Conservation (phyloP, 495 filamentous ascomycete species). For the Umbilicaria muhlenbergii region DNA sequence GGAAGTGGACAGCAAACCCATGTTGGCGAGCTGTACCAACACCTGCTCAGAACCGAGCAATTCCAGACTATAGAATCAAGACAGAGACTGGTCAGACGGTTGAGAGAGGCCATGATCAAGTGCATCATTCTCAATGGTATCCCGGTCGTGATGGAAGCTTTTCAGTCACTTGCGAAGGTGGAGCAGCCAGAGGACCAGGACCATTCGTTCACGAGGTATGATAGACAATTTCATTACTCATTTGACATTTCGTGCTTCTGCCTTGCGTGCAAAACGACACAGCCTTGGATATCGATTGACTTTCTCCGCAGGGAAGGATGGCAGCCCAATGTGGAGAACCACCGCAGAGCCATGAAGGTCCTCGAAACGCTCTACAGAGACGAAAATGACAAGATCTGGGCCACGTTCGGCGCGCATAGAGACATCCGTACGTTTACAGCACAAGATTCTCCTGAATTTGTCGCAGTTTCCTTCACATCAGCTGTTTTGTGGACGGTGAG, state of each 20-base stretch:
- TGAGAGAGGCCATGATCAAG: slow-evolving; percentile 38
- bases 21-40: slow-evolving; percentile 31
- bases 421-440: slow-evolving; percentile 22
- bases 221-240: background rate
- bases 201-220: slow-evolving; percentile 28
- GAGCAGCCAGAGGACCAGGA: slow-evolving; percentile 36
- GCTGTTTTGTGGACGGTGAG: background rate
- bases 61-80: slow-evolving; percentile 22
- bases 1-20: slow-evolving; percentile 30
- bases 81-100: slow-evolving; percentile 30
- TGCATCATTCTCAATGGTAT: slow-evolving; percentile 35
- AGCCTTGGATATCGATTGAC: slow-evolving; percentile 8
- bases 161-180: slow-evolving; percentile 29
- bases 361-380: slow-evolving; percentile 26
- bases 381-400: slow-evolving; percentile 23
- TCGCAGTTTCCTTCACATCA: background rate
- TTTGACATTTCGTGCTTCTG: background rate
- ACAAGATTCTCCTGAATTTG: background rate
- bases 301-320: slow-evolving; percentile 15
- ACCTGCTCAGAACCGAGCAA: slow-evolving; percentile 27
- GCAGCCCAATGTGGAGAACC: slow-evolving; percentile 30
- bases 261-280: too few species aligned
- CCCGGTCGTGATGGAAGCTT: slow-evolving; percentile 35
- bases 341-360: slow-evolving; percentile 28
- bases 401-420: slow-evolving; percentile 31